Conservation (phyloP, 495 filamentous ascomycete genomes). For the Xylaria castorea region DNA sequence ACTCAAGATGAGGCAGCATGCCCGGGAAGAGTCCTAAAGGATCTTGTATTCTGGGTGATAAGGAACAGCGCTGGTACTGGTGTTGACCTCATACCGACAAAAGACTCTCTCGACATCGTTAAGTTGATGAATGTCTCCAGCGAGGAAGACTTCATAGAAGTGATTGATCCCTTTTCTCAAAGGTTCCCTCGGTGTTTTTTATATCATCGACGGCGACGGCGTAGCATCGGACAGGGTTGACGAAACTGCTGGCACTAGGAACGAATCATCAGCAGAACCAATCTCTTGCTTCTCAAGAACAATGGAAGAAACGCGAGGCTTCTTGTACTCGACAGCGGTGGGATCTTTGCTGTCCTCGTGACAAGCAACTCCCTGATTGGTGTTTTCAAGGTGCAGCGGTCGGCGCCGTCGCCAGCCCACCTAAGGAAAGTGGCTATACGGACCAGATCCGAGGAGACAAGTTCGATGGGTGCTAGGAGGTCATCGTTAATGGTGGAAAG, state of each 20-base stretch:
- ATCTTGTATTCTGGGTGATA: not conserved
- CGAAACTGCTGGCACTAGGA: not conserved
- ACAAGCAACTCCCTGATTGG: not conserved
- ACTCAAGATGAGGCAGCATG: not conserved
- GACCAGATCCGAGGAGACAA: constrained; percentile 30
- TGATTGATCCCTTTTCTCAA: not conserved
- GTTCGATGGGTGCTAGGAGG: constrained; percentile 32
- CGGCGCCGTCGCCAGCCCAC: constrained; percentile 16
- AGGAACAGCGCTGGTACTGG: not conserved
- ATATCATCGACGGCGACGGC: not conserved
- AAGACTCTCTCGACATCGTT: not conserved
- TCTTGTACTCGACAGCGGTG: not conserved
- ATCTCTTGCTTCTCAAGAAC: not conserved
- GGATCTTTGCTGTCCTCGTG: not conserved
- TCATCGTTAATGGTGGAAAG: not conserved
- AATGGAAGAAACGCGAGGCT: not conserved
- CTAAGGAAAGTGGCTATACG: constrained; percentile 16
- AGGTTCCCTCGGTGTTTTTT: not conserved
- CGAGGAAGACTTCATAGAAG: not conserved
- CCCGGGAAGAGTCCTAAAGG: too few relatives aligned
- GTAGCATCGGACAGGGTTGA: not conserved
- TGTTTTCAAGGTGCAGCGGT: not conserved
- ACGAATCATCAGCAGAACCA: not conserved
- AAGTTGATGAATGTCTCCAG: not conserved
- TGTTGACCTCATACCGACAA: not conserved